Conservation (phyloP, 805 yeast species). For the Lipomyces lipofer region DNA sequence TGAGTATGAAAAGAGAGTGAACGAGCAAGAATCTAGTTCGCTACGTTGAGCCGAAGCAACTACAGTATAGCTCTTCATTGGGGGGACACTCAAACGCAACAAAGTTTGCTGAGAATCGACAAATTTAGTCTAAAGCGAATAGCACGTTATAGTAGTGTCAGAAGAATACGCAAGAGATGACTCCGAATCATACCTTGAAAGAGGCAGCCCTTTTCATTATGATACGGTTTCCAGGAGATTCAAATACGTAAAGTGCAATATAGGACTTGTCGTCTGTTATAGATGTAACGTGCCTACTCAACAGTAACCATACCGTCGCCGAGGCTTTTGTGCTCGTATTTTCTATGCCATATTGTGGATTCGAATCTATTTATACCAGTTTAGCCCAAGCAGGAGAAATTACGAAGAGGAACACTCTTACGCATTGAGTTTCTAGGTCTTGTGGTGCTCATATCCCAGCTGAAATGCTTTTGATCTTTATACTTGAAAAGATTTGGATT, state of each 20-base stretch:
- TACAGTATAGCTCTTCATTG: constrained; percentile 13
- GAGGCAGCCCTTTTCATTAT: constrained; percentile 5
- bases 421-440: not conserved
- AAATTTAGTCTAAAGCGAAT: constrained; percentile 5
- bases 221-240: constrained; percentile 14
- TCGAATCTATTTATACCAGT: constrained; percentile 2
- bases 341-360: constrained; percentile 21
- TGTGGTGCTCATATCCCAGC: constrained; percentile 12
- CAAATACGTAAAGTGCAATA: constrained; percentile 17
- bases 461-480: constrained; percentile 18
- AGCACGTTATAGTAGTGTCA: too few species aligned
- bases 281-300: constrained; percentile 11
- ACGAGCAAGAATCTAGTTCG: not conserved
- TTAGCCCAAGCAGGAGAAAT: not conserved
- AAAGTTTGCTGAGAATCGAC: constrained; percentile 25
- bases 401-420: not conserved
- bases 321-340: constrained; percentile 2
- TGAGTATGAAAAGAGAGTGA: constrained; percentile 24
- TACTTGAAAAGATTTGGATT: constrained; percentile 40
- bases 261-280: constrained; percentile 8
- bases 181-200: constrained; percentile 15
- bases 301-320: constrained; percentile 18
- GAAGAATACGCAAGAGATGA: too few species aligned
- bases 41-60: constrained; percentile 10
- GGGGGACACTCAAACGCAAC: constrained; percentile 17